Evolutionary conservation across 352 stramenopile species (phyloP).

Genomic region (Halophytophthora batemanensis): DNA sequence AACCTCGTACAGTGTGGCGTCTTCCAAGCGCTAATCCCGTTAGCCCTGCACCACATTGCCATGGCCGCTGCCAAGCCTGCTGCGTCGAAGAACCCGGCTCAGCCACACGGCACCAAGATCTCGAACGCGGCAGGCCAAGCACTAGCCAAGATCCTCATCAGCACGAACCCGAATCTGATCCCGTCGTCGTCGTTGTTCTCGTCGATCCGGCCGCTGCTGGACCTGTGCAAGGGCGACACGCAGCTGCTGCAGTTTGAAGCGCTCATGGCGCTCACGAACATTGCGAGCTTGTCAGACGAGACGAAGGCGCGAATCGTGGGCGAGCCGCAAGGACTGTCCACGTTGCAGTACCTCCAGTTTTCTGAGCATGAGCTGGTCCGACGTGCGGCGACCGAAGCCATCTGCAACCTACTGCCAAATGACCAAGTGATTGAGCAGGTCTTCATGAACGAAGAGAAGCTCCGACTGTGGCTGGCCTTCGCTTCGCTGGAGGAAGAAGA

Average conservation of each 20-base stretch:
- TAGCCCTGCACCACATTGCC: slow-evolving; percentile 46
- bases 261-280: slow-evolving; percentile 97
- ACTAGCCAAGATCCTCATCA: slow-evolving; percentile 96
- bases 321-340: slow-evolving; percentile 67
- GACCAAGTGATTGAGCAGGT: slow-evolving; percentile 91
- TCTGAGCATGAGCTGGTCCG: slow-evolving; percentile 97
- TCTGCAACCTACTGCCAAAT: slow-evolving; percentile 96
- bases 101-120: slow-evolving; percentile 79
- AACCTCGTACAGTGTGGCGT: slow-evolving; percentile 79
- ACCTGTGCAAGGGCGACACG: slow-evolving; percentile 94
- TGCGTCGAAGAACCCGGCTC: slow-evolving; percentile 38
- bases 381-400: slow-evolving; percentile 93
- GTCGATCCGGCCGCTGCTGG: slow-evolving; percentile 83
- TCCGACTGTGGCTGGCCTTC: slow-evolving; percentile 93
- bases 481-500: slow-evolving; percentile 89
- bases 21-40: slow-evolving; percentile 68
- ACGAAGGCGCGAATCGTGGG: slow-evolving; percentile 90
- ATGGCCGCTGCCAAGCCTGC: slow-evolving; percentile 21
- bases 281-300: slow-evolving; percentile 91
- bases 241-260: slow-evolving; percentile 90
- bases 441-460: slow-evolving; percentile 92
- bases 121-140: slow-evolving; percentile 88
- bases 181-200: slow-evolving; percentile 75
- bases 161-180: slow-evolving; percentile 93
- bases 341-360: slow-evolving; percentile 92